A percentile compares a stretch with the other conserved stretches of the same genome.
Evolutionary conservation across 2,329 filamentous ascomycete species (phyloP).

Genomic region (Curvularia sp.): DNA sequence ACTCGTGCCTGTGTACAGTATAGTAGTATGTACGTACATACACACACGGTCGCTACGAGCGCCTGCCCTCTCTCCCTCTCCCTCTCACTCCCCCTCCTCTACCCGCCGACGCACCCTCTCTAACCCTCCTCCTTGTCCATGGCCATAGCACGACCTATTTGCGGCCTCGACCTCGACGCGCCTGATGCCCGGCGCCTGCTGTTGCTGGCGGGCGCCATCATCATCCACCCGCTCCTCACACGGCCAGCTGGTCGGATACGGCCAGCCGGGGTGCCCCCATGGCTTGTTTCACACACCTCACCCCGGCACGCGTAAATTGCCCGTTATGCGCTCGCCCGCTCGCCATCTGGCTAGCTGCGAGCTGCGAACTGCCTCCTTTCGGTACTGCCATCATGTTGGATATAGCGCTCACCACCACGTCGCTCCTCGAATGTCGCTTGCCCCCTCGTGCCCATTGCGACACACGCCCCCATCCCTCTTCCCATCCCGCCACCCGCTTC

Average conservation of each 20-base stretch:
- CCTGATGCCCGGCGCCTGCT: conserved; percentile 1
- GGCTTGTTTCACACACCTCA: conserved; percentile 36
- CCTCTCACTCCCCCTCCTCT: too few relatives aligned
- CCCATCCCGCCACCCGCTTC: not conserved
- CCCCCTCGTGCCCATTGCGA: not conserved
- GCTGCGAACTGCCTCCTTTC: too few relatives aligned
- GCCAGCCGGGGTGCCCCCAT: conserved; percentile 12
- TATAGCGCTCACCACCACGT: conserved; percentile 1
- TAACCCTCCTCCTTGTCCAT: too few relatives aligned
- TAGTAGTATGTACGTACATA: too few relatives aligned
- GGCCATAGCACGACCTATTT: not conserved
- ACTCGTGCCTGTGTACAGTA: too few relatives aligned
- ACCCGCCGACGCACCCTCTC: too few relatives aligned
- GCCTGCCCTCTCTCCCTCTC: too few relatives aligned
- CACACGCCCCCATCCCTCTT: not conserved
- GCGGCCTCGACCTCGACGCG: conserved; percentile 1
- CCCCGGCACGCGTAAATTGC: conserved; percentile 41
- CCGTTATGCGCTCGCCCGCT: conserved; percentile 31
- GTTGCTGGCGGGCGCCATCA: not conserved
- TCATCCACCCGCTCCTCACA: not conserved
- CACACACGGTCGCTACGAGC: too few relatives aligned
- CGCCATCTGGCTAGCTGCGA: not conserved
- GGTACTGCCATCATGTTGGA: not conserved
- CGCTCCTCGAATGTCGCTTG: conserved; percentile 14
- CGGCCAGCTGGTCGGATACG: conserved; percentile 7